phyloP scores from a whole-genome alignment of 495 filamentous ascomycete species.

The Hypoxylon lenormandii region DNA sequence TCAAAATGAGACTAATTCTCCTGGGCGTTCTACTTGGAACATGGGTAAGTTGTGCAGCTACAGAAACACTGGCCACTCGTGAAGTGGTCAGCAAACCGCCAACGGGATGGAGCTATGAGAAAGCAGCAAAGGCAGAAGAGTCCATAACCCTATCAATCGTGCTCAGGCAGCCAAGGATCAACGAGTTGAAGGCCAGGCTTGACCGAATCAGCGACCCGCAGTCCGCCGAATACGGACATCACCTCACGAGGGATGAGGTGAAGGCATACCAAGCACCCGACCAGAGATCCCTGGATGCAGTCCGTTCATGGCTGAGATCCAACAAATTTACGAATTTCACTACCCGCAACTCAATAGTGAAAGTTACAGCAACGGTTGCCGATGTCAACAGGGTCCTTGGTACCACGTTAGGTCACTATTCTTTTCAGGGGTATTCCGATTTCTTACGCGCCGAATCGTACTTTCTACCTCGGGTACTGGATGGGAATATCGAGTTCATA shows the following conservation, averaged over 20 bases:
- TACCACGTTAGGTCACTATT: constrained; percentile 55
- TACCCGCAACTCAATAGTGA: constrained; percentile 50
- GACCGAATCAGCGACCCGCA: constrained; percentile 39
- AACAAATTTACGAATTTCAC: constrained; percentile 46
- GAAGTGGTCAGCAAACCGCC: constrained; percentile 25
- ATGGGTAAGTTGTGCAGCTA: constrained; percentile 21
- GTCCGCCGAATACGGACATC: constrained; percentile 46
- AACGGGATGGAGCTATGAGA: constrained; percentile 31
- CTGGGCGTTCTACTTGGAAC: constrained; percentile 18
- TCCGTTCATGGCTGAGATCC: constrained; percentile 55
- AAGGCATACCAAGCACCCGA: constrained; percentile 48
- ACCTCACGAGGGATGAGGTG: constrained; percentile 51
- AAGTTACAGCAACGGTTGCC: constrained; percentile 51
- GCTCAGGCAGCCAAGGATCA: constrained; percentile 54
- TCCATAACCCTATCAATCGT: constrained; percentile 48
- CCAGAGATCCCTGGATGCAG: constrained; percentile 27
- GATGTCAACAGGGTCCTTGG: constrained; percentile 54
- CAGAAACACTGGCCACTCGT: constrained; percentile 21
- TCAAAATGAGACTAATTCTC: constrained; percentile 19
- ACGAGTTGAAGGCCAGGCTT: constrained; percentile 51
- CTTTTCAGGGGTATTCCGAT: constrained; percentile 42
- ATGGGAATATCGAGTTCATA: constrained; percentile 57
- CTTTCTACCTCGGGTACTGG: constrained; percentile 60
- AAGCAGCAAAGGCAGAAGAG: constrained; percentile 24
- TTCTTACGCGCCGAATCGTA: constrained; percentile 58